phyloP scores from a whole-genome alignment of 306 rosid genomes.

The Boehmeria nivea region DNA sequence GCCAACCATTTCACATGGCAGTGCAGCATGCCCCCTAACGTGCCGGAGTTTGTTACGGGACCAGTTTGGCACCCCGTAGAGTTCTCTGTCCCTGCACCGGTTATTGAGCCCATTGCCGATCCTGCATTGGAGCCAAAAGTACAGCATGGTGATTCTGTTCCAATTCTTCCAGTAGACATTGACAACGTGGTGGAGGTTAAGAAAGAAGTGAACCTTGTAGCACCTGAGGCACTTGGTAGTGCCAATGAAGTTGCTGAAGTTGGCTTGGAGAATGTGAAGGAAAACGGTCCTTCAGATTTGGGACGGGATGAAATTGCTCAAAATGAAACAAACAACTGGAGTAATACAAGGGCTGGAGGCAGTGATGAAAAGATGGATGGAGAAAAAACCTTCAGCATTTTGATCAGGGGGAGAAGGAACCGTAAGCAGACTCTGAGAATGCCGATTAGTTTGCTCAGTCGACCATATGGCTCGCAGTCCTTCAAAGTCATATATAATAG shows the following conservation, averaged over 20 bases:
- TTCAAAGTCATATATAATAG: conserved; percentile 80
- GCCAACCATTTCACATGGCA: conserved; percentile 81
- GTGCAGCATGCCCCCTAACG: conserved; percentile 51
- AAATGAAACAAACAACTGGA: conserved; percentile 27
- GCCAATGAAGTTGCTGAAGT: conserved; percentile 38
- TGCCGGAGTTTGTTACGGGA: conserved; percentile 61
- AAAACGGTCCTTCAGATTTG: conserved; percentile 43
- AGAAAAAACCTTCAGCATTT: conserved; percentile 89
- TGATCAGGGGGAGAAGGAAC: conserved; percentile 88
- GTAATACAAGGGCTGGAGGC: conserved; percentile 26
- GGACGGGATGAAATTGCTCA: conserved; percentile 36
- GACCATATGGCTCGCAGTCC: conserved; percentile 90
- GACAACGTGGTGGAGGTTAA: conserved; percentile 44
- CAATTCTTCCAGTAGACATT: conserved; percentile 44
- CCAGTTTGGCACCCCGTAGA: conserved; percentile 82
- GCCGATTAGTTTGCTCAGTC: conserved; percentile 89
- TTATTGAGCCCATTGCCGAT: conserved; percentile 52
- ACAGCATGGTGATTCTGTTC: conserved; percentile 38
- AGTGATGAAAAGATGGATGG: conserved; percentile 48
- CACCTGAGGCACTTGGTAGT: conserved; percentile 28
- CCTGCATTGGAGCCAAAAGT: conserved; percentile 39
- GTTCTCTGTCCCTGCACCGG: conserved; percentile 63
- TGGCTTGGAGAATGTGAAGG: conserved; percentile 43
- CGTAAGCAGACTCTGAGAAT: conserved; percentile 87
- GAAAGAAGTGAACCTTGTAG: conserved; percentile 33